phyloP scores from a whole-genome alignment of 2,329 filamentous ascomycete species.

The Alternaria triticimaculans region DNA sequence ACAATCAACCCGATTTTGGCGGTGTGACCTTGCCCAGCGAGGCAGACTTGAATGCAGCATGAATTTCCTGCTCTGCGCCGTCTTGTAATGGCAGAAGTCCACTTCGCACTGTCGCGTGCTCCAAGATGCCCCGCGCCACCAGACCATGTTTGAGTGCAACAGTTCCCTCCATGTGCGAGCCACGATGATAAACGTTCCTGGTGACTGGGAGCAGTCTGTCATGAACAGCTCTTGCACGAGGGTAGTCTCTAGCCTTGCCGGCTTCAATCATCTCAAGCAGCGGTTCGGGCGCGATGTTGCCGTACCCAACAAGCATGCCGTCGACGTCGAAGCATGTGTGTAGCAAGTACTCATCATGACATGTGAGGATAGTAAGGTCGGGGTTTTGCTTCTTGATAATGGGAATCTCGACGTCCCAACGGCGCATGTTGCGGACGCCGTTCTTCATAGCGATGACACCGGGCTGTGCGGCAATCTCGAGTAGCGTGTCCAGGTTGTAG shows the following conservation, averaged over 20 bases:
- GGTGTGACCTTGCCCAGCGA: constrained; percentile 44
- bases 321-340: constrained; percentile 62
- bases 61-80: constrained; percentile 55
- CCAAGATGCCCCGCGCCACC: constrained; percentile 58
- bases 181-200: constrained; percentile 62
- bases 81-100: constrained; percentile 55
- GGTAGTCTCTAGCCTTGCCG: constrained; percentile 59
- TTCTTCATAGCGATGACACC: constrained; percentile 65
- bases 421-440: constrained; percentile 63
- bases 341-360: constrained; percentile 61
- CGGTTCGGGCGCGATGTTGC: constrained; percentile 60
- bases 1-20: constrained; percentile 17
- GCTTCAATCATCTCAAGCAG: constrained; percentile 60
- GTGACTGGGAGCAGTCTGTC: constrained; percentile 60
- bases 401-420: constrained; percentile 64
- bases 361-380: constrained; percentile 59
- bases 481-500: constrained; percentile 60
- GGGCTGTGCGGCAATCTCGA: constrained; percentile 60
- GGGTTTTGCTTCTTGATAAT: constrained; percentile 59
- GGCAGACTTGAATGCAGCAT: constrained; percentile 48
- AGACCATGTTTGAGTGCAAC: constrained; percentile 60
- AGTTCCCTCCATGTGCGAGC: constrained; percentile 63
- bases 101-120: constrained; percentile 59
- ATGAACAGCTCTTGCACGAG: constrained; percentile 57
- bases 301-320: constrained; percentile 62